Evolutionary conservation across 768 basidiomycete genomes (phyloP).

Genomic region (Russula virescens): DNA sequence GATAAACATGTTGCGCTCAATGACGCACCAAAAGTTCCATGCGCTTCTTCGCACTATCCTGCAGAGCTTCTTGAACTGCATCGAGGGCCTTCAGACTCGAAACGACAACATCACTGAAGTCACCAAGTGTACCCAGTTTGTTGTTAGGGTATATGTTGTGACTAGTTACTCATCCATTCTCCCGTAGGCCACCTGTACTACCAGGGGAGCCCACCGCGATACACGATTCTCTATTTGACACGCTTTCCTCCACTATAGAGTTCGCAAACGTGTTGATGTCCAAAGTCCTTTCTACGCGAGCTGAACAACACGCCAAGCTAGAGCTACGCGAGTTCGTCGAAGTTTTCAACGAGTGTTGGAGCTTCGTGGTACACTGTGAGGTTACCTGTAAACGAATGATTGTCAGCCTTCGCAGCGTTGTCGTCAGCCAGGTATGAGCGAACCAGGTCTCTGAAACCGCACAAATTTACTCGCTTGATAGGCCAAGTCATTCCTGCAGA

Average conservation of each 20-base stretch:
- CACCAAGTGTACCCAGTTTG: slow-evolving; percentile 44
- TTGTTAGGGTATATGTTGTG: slow-evolving; percentile 3
- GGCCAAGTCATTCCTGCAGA: slow-evolving; percentile 83
- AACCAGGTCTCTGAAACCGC: background rate
- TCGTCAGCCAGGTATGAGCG: slow-evolving; percentile 65
- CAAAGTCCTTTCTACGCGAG: slow-evolving; percentile 67
- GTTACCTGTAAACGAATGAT: slow-evolving; percentile 86
- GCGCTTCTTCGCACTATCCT: slow-evolving; percentile 57
- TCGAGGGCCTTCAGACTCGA: slow-evolving; percentile 65
- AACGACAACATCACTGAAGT: slow-evolving; percentile 51
- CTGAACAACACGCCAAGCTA: slow-evolving; percentile 74
- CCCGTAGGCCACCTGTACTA: slow-evolving; percentile 35
- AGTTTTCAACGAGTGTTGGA: slow-evolving; percentile 83
- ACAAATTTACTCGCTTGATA: slow-evolving; percentile 29
- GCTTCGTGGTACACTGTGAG: slow-evolving; percentile 85
- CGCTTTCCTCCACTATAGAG: slow-evolving; percentile 75
- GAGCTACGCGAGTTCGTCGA: slow-evolving; percentile 68
- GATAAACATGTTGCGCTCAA: slow-evolving; percentile 52
- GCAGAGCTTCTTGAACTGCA: slow-evolving; percentile 51
- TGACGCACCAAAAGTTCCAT: slow-evolving; percentile 67
- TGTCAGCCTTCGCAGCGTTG: slow-evolving; percentile 80
- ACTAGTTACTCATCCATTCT: background rate
- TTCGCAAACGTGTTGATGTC: slow-evolving; percentile 79
- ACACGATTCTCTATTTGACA: slow-evolving; percentile 67
- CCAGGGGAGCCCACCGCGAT: slow-evolving; percentile 41